phyloP scores from a whole-genome alignment of 2,329 filamentous ascomycete species.

The Incumbomyces delicatus region DNA sequence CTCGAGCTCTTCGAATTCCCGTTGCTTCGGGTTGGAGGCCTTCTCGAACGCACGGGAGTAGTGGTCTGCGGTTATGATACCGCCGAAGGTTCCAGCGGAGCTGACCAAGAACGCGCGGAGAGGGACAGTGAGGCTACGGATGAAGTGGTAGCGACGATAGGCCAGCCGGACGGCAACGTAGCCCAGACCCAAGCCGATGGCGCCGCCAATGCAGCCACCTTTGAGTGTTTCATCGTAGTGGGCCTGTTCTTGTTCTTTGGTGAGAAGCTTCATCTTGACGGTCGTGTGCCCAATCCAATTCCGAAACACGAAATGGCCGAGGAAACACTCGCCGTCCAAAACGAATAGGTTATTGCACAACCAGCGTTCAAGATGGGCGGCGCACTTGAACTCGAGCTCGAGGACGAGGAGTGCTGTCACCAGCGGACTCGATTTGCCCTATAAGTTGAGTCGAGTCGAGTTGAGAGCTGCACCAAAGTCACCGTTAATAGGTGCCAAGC shows the following conservation, averaged over 20 bases:
- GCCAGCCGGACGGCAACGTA: constrained; percentile 58
- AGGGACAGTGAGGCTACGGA: constrained; percentile 74
- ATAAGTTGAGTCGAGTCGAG: no score
- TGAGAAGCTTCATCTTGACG: constrained; percentile 79
- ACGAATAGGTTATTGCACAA: no score
- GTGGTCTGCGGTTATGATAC: constrained; percentile 79
- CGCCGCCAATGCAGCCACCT: constrained; percentile 63
- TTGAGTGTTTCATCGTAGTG: constrained; percentile 77
- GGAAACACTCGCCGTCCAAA: no score
- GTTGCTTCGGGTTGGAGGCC: constrained; percentile 55
- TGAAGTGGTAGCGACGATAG: constrained; percentile 61
- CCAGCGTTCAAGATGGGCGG: no score
- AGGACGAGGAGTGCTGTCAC: no score
- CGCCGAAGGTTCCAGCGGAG: constrained; percentile 69
- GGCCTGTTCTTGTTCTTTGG: constrained; percentile 78
- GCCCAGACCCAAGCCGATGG: constrained; percentile 58
- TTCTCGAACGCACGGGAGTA: constrained; percentile 63
- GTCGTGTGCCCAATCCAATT: background rate
- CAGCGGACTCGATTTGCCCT: no score
- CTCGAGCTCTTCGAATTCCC: constrained; percentile 55
- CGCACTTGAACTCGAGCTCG: no score
- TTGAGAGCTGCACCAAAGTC: no score
- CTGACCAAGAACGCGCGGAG: constrained; percentile 86
- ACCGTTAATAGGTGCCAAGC: no score
- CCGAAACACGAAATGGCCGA: no score